phyloP scores from a whole-genome alignment of 257 asterid genomes.

The Haberlea rhodopensis region DNA sequence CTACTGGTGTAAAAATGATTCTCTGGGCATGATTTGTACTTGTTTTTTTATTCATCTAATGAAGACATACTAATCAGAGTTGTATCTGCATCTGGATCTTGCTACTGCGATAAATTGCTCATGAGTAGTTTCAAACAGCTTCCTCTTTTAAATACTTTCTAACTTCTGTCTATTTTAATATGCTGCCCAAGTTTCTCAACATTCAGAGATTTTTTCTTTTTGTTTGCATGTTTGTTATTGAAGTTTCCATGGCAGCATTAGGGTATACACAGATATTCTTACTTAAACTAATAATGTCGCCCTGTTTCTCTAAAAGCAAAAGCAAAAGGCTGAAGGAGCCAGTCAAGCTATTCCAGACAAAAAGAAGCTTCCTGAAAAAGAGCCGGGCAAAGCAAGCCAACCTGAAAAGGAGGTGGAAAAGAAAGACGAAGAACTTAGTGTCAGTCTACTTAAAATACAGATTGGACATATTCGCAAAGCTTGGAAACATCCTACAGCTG shows the following conservation, averaged over 20 bases:
- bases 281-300: slow-evolving; percentile 17
- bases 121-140: background rate
- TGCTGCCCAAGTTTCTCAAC: background rate
- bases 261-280: background rate
- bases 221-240: background rate
- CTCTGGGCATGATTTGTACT: background rate
- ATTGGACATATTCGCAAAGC: slow-evolving; percentile 83
- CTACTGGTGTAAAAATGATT: background rate
- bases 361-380: slow-evolving; percentile 56
- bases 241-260: background rate
- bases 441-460: slow-evolving; percentile 86
- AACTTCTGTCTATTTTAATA: background rate
- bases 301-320: slow-evolving; percentile 23
- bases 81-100: no score
- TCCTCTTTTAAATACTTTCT: background rate
- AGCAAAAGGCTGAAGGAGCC: slow-evolving; percentile 51
- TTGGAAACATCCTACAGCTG: slow-evolving; percentile 95
- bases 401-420: slow-evolving; percentile 35
- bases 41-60: background rate
- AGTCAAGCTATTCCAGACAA: slow-evolving; percentile 53
- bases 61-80: background rate
- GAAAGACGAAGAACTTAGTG: slow-evolving; percentile 64
- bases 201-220: background rate
- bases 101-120: background rate
- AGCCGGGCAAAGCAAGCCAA: slow-evolving; percentile 19